Evolutionary conservation across 441 rosid species (phyloP).

Genomic region (Pelargonium myrrhifolium): DNA sequence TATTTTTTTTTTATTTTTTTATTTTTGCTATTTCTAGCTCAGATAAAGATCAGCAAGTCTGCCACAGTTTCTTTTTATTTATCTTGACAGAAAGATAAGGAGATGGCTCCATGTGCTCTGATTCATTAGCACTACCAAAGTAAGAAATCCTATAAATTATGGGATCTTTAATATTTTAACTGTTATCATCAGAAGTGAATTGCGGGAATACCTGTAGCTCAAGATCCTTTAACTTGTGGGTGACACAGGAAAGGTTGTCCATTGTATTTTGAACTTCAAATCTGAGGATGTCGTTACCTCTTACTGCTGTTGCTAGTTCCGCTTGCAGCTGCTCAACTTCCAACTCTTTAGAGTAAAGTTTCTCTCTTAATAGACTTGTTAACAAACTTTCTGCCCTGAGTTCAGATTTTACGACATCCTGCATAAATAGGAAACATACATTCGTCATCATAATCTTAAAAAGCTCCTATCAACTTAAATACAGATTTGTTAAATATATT

Average conservation of each 20-base stretch:
- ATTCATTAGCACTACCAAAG: too few species aligned
- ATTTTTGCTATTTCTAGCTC: too few species aligned
- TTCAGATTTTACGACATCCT: constrained; percentile 56
- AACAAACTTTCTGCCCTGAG: constrained; percentile 67
- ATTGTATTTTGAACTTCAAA: constrained; percentile 59
- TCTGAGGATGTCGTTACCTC: constrained; percentile 71
- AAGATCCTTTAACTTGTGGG: constrained; percentile 64
- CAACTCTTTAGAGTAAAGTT: constrained; percentile 67
- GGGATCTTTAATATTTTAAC: not conserved
- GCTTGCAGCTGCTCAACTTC: constrained; percentile 83
- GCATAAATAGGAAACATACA: constrained; percentile 16
- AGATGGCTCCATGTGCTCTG: too few species aligned
- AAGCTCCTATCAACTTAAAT: not conserved
- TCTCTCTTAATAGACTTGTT: constrained; percentile 69
- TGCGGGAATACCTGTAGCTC: constrained; percentile 62
- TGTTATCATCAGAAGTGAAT: not conserved
- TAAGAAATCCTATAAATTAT: too few species aligned
- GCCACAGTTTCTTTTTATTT: too few species aligned
- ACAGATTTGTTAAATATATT: not conserved
- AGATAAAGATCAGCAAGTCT: too few species aligned
- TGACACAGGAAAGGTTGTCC: constrained; percentile 61
- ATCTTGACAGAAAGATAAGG: too few species aligned
- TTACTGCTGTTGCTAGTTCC: constrained; percentile 75
- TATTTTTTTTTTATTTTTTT: too few species aligned
- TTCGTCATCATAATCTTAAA: too few species aligned